Evolutionary conservation across 164 flowering plant species (phyloP), one percentile per base, ranked within the genome.

Genomic region (Stephania japonica): DNA sequence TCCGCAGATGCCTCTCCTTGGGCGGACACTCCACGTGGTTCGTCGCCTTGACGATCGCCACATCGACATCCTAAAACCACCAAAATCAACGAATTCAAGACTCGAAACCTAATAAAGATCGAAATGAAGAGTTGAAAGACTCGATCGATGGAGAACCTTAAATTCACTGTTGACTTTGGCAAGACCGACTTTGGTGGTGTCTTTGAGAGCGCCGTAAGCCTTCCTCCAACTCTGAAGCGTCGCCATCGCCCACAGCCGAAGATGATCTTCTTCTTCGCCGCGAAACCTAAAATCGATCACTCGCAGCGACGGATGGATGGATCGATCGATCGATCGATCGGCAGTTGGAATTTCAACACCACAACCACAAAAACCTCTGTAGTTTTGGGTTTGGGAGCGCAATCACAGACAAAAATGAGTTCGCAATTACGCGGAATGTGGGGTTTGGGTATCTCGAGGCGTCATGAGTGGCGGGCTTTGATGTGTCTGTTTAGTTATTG

Each of bases 11-110:
- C 67, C 99, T 81, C 71, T 93, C 99, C 79, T 95, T 95, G 65
- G 99, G 99, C 11, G 98, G 97, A 49, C 90, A 85, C 82, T 90
- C 98, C 69, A 91, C 98, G 78, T 95, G 99, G 83, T 92, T 95
- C 26, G 99, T 91, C 13, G 99, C 99, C 83, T 95, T 95, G 66
- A 92, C 96, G 75, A 95, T 87, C 76, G 99, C 99, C 68, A 95
- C 92, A 82, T 95, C 99, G 79, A 95, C 84, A 71, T 95, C 99
- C 99, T 95, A 71, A 5, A 67, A n/a, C 23, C 64, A 21, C 64
- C 24, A 59, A 50, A 66, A 32, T 65, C 47, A 49, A 32, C 38
- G 59, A 66, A 65, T 49, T 49, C 32, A 42, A 25, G 5, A 19
- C 64, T 59, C 7, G 25, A 24, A 21, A 7, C 18, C 4, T 32